Evolutionary conservation across 805 yeast species (phyloP), one percentile per base, ranked within the genome.

Genomic region (Metschnikowia vanudenii): DNA sequence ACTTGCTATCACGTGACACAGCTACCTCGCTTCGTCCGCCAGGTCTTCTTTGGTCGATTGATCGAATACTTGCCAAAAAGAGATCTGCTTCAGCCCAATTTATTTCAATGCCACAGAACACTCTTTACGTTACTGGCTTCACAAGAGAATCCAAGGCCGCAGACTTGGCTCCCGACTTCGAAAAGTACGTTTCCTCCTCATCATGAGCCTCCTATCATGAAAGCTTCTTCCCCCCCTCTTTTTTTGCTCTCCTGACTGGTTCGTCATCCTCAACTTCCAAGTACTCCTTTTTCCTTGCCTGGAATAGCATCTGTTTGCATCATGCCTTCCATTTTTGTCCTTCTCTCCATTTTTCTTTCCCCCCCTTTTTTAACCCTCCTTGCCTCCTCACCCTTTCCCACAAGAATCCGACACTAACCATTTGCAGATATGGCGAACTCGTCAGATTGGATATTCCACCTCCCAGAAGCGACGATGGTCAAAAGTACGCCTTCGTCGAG

Each of bases 401-500:
- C 39, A 39, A 24, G 39, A 49, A 49, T 28, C 14, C 29, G 33
- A 20, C 42, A 54, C 56, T 42, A 45, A 52, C 46, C 45, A 29
- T 10, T 37, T 32, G 22, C 57, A 80, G 84, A 61, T 78, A 56
- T 52, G 87, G 86, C 41, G 74, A 73, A 53, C 67, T 82, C 37
- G 78, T 78, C 41, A 73, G 83, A 63, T 76, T 81, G 42, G 83
- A 78, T 52, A 77, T 81, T 39, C 81, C 85, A 35, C 85, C 85
- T 45, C 82, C 85, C 49, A 75, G 80, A 62, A 70, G 76, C 24
- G 75, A 75, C 46, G 82, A 78, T 53, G 81, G 81, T 34, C 73
- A 78, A 50, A 82, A 80, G 55, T 82, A 72, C 57, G 87, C 85
- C 7, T 82, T 81, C 63, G 85, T 82, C 20, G 84, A 81, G 57